Evolutionary conservation across 306 rosid species (phyloP).

Genomic region (Alnus glutinosa): DNA sequence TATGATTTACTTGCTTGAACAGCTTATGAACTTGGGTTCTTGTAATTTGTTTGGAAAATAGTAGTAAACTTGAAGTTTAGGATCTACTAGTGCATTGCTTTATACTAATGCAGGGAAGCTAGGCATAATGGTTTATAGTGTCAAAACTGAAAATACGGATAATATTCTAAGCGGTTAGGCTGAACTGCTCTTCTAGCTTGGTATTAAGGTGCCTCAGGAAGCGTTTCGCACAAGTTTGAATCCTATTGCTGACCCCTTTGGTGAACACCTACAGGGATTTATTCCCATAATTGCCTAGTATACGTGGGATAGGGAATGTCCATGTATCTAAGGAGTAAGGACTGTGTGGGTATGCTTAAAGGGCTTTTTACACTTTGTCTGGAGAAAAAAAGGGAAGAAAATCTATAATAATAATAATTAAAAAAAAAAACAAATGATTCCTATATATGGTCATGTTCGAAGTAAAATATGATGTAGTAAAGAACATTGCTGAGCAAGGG

Average conservation of each 20-base stretch:
- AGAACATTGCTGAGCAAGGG: not conserved
- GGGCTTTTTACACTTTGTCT: not conserved
- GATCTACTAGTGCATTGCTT: slow-evolving; percentile 1
- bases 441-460: not conserved
- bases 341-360: not conserved
- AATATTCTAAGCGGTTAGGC: not conserved
- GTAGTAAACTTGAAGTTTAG: not conserved
- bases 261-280: not conserved
- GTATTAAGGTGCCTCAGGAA: not conserved
- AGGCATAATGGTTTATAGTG: slow-evolving; percentile 13
- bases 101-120: not conserved
- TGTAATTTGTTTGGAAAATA: not conserved
- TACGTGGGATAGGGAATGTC: not conserved
- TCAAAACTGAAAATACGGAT: not conserved
- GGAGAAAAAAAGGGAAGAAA: not conserved
- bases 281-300: not conserved
- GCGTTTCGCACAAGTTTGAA: not conserved
- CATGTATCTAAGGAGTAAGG: not conserved
- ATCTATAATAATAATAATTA: not conserved
- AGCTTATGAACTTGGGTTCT: not conserved
- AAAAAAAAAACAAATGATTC: not conserved
- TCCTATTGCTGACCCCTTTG: not conserved
- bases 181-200: not conserved
- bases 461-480: too few species aligned
- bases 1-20: slow-evolving; percentile 12